phyloP scores from a whole-genome alignment of 306 rosid genomes.

The Acacia acuminata region DNA sequence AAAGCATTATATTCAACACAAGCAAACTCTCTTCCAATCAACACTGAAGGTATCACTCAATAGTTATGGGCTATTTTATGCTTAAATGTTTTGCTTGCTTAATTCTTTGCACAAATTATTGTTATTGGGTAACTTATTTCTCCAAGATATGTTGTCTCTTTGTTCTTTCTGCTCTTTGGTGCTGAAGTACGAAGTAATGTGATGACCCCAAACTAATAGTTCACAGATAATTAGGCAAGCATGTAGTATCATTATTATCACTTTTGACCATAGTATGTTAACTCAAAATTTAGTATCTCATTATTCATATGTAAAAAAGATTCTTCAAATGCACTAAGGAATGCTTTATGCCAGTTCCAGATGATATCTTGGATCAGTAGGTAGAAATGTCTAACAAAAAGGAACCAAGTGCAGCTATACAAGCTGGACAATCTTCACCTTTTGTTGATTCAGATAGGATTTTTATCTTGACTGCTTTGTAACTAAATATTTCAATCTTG shows the following conservation, averaged over 20 bases:
- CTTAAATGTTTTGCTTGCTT: neutral
- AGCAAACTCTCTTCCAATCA: neutral
- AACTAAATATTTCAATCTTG: neutral
- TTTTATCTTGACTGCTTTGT: neutral
- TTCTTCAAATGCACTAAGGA: neutral
- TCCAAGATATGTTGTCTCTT: neutral
- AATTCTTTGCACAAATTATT: neutral
- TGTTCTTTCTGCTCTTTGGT: neutral
- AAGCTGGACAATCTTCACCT: constrained; percentile 24
- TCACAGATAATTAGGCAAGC: neutral
- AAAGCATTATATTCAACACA: neutral
- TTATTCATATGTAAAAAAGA: constrained; percentile 1
- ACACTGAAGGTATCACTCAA: neutral
- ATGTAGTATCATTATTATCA: too few relatives aligned
- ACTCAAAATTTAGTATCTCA: neutral
- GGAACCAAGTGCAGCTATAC: constrained; percentile 16
- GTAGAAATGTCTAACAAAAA: constrained; percentile 14
- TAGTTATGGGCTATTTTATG: neutral
- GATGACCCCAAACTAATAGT: neutral
- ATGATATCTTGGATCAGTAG: constrained; percentile 27
- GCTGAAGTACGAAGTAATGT: neutral
- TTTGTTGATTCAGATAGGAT: constrained; percentile 31
- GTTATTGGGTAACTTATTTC: neutral
- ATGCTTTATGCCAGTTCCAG: constrained; percentile 18
- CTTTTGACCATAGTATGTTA: neutral